Base-by-base conservation (phyloP, 805 yeast species). In the Pichia gijzeniarum region DNA sequence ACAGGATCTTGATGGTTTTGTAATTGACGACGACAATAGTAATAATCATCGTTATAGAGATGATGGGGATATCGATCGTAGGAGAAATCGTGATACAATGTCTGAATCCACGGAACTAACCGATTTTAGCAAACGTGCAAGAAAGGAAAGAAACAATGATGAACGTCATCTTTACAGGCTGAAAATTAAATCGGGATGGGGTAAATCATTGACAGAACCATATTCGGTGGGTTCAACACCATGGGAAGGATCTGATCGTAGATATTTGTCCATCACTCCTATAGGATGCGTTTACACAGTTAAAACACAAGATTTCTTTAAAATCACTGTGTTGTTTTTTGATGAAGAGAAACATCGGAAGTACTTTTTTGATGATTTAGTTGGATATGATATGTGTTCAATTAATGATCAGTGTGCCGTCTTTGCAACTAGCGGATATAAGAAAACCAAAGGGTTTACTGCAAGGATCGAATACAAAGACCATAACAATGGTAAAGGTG, bases 161-260 rank as follows among this genome's bases (percentile, higher is more conserved):
- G 31, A 25, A n/a, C 38, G 18, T 14, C 36, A 35, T 39, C n/a
- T 34, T n/a, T 35, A 25, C 14, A 38, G 37, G 4, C 32, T 45
- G 17, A 33, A 34, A 22, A 19, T 42, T 22, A 31, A 33, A 31
- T 32, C 40, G 16, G 49, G 49, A n/a, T 46, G 49, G 49, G 46
- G 46, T 30, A 41, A 34, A 31, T 18, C 37, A 16, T 22, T 42
- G n/a, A 36, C 47, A 7, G 69, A 65, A 38, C 90, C 96, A 0
- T 83, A 80, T 54, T 87, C 95, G 3, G 85, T 87, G 1, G 98
- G 98, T 1, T 77, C 84, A 6, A 91, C 98, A 0, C 95, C 96
- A 0, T 89, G 90, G 83, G 63, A 64, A 28, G 45, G 48, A 19
- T 65, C 68, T 42, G 70, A 79, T 43, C 76, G 91, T 62, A 71